phyloP scores from a whole-genome alignment of 768 basidiomycete genomes.

The Pisolithus marmoratus region DNA sequence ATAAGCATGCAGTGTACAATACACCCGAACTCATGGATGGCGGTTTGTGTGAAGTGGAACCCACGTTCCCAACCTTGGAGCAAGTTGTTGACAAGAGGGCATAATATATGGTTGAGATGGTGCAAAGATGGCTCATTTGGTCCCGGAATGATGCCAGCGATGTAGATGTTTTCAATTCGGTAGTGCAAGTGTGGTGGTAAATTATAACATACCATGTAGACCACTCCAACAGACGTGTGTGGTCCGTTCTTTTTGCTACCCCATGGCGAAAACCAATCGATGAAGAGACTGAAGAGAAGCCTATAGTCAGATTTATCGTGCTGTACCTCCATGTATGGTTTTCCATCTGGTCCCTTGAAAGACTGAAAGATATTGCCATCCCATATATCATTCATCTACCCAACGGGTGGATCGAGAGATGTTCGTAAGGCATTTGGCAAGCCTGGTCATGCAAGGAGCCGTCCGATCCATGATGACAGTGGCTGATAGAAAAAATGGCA shows the following conservation, averaged over 20 bases:
- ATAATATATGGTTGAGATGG: slow-evolving; percentile 34
- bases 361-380: slow-evolving; percentile 17
- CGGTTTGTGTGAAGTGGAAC: slow-evolving; percentile 22
- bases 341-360: slow-evolving; percentile 24
- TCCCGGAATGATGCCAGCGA: slow-evolving; percentile 15
- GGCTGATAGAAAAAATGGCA: slow-evolving; percentile 23
- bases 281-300: slow-evolving; percentile 25
- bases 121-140: slow-evolving; percentile 21
- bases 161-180: slow-evolving; percentile 31
- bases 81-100: slow-evolving; percentile 34
- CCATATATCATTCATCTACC: slow-evolving; percentile 19
- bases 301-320: slow-evolving; percentile 12
- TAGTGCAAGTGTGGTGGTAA: slow-evolving; percentile 18
- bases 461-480: slow-evolving; percentile 21
- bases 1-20: slow-evolving; percentile 25
- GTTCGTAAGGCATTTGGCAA: slow-evolving; percentile 5
- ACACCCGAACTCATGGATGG: no score
- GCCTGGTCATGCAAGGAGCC: slow-evolving; percentile 19
- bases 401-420: neutral
- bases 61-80: slow-evolving; percentile 29
- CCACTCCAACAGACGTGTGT: slow-evolving; percentile 15
- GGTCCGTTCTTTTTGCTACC: slow-evolving; percentile 29
- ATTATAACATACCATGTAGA: slow-evolving; percentile 33
- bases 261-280: slow-evolving; percentile 35
- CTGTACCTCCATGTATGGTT: slow-evolving; percentile 12